Conservation (phyloP, 257 asterid genomes). For the Gentiana straminea region DNA sequence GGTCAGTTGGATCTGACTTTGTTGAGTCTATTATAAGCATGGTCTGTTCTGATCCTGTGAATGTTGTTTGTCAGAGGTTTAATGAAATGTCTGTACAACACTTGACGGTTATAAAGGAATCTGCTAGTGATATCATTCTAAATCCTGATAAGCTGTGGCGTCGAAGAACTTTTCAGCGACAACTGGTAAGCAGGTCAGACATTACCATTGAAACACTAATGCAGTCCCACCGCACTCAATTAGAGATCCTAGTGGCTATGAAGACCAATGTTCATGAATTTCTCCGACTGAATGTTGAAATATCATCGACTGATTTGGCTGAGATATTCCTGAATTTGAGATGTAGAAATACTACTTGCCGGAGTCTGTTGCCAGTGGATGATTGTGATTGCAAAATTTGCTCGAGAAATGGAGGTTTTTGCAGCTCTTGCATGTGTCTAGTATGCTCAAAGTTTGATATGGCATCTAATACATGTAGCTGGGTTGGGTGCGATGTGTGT, state of each 20-base stretch:
- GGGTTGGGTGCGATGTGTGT: conserved; percentile 99
- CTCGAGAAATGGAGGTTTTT: conserved; percentile 55
- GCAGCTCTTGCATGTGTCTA: conserved; percentile 96
- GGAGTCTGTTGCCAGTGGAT: conserved; percentile 69
- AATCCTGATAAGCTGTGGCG: conserved; percentile 63
- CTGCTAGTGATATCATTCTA: conserved; percentile 51
- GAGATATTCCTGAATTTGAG: conserved; percentile 71
- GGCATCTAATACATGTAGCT: conserved; percentile 91
- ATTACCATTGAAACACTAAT: conserved; percentile 50
- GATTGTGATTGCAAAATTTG: conserved; percentile 92
- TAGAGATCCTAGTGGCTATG: conserved; percentile 84
- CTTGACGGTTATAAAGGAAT: conserved; percentile 51
- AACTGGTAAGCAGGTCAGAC: conserved; percentile 54
- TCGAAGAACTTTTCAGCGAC: conserved; percentile 68
- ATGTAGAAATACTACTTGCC: conserved; percentile 70
- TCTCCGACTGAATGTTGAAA: conserved; percentile 39
- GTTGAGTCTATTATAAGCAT: conserved; percentile 67
- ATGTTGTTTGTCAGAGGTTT: conserved; percentile 46
- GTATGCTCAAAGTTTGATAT: conserved; percentile 91
- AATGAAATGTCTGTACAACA: conserved; percentile 47
- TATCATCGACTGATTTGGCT: conserved; percentile 55
- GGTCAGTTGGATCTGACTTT: conserved; percentile 50
- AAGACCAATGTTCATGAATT: conserved; percentile 71
- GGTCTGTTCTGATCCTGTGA: conserved; percentile 75
- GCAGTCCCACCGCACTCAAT: conserved; percentile 46